Evolutionary conservation across 495 filamentous ascomycete species (phyloP).

Genomic region (Penicillium lividum): DNA sequence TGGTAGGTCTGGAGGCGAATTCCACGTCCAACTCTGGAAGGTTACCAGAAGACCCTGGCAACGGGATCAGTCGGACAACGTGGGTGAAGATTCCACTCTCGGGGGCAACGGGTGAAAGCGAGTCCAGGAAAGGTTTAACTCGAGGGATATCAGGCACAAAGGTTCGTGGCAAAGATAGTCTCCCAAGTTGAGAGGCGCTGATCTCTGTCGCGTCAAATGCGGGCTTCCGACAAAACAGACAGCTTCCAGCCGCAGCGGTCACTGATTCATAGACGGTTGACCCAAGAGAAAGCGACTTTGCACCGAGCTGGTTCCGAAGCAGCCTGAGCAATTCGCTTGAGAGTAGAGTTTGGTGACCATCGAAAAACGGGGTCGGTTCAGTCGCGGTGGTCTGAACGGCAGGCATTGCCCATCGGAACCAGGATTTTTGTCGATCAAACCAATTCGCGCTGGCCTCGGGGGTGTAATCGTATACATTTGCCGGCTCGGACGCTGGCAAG

Average conservation of each 20-base stretch:
- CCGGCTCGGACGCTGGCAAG: conserved; percentile 29
- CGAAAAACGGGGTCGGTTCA: conserved; percentile 30
- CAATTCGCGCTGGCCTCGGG: conserved; percentile 28
- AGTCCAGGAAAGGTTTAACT: conserved; percentile 29
- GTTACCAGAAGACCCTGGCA: conserved; percentile 19
- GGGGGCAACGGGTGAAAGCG: conserved; percentile 4
- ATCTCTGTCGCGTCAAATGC: conserved; percentile 19
- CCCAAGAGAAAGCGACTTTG: background rate
- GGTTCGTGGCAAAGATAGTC: conserved; percentile 29
- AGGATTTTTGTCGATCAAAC: conserved; percentile 36
- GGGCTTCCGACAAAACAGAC: conserved; percentile 38
- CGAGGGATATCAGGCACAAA: conserved; percentile 38
- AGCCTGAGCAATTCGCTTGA: conserved; percentile 41
- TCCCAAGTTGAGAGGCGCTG: conserved; percentile 38
- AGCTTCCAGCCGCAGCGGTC: conserved; percentile 42
- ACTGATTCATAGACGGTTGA: conserved; percentile 33
- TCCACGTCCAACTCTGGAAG: conserved; percentile 43
- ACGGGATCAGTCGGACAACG: conserved; percentile 38
- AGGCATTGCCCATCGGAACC: conserved; percentile 45
- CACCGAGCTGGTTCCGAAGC: conserved; percentile 21
- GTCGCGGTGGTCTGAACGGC: conserved; percentile 19
- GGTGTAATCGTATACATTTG: conserved; percentile 24
- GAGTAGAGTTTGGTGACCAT: conserved; percentile 34
- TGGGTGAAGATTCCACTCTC: conserved; percentile 17
- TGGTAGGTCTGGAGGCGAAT: conserved; percentile 13